phyloP scores from a whole-genome alignment of 257 asterid species.

The Petrea volubilis region DNA sequence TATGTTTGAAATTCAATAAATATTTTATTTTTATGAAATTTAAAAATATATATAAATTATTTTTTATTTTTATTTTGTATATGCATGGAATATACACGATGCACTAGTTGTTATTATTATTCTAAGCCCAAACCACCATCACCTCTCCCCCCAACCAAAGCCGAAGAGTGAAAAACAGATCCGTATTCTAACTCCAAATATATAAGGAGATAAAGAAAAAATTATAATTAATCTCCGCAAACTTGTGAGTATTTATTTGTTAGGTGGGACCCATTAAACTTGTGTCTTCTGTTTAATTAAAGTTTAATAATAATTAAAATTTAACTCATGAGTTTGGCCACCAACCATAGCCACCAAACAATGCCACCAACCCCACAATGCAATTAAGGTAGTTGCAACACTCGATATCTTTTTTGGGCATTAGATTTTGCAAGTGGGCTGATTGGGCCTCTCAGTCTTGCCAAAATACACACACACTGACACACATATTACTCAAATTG shows the following conservation, averaged over 20 bases:
- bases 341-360: slow-evolving; percentile 22
- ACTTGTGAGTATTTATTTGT: background rate
- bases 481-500: no score
- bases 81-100: no score
- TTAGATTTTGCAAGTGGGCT: slow-evolving; percentile 13
- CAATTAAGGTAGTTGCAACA: slow-evolving; percentile 3
- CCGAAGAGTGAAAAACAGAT: no score
- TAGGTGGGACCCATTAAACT: background rate
- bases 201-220: background rate
- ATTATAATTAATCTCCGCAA: background rate
- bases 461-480: background rate
- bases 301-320: background rate
- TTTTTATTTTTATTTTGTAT: no score
- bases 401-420: background rate
- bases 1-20: no score
- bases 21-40: no score
- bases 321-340: background rate
- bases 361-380: slow-evolving; percentile 28
- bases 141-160: no score
- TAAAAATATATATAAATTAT: no score
- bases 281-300: background rate
- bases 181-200: background rate
- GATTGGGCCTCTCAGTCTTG: slow-evolving; percentile 12
- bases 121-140: no score
- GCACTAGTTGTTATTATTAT: no score